phyloP scores from a whole-genome alignment of 2,329 filamentous ascomycete species.

The Nemania sp. region DNA sequence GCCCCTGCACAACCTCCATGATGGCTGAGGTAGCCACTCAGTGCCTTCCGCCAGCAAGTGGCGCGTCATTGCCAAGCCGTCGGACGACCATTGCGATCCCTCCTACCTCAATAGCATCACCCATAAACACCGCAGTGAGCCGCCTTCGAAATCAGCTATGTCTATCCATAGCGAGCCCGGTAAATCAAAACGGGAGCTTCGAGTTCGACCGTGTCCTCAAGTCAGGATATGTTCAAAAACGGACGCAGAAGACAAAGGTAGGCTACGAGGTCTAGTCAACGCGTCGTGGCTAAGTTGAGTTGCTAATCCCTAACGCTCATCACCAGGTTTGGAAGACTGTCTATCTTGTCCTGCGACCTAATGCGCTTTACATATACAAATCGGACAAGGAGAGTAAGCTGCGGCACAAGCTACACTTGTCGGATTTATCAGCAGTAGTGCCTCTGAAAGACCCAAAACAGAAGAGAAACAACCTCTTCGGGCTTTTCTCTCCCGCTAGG shows the following conservation, averaged over 20 bases:
- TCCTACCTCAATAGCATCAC: conserved; percentile 33
- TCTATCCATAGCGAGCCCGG: conserved; percentile 75
- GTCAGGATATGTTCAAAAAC: conserved; percentile 81
- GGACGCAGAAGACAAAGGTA: conserved; percentile 93
- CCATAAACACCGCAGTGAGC: conserved; percentile 34
- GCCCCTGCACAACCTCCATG: conserved; percentile 3
- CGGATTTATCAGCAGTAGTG: conserved; percentile 89
- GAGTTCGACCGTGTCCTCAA: conserved; percentile 95
- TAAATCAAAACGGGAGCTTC: conserved; percentile 94
- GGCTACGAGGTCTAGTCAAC: conserved; percentile 19
- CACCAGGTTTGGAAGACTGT: conserved; percentile 86
- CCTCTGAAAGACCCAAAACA: conserved; percentile 88
- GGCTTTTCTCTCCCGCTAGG: conserved; percentile 84
- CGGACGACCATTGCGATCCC: conserved; percentile 37
- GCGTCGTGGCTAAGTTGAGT: not conserved
- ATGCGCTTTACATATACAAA: conserved; percentile 90
- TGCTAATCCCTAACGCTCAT: conserved; percentile 29
- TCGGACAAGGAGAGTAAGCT: conserved; percentile 88
- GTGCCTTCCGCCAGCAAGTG: conserved; percentile 27
- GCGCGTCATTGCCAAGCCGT: conserved; percentile 31
- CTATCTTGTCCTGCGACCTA: conserved; percentile 87
- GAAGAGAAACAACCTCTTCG: conserved; percentile 85
- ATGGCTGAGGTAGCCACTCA: conserved; percentile 38
- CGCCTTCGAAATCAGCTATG: conserved; percentile 51
- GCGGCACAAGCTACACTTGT: conserved; percentile 83